Conservation (phyloP, 805 yeast species). For the Pichia manshurica region DNA sequence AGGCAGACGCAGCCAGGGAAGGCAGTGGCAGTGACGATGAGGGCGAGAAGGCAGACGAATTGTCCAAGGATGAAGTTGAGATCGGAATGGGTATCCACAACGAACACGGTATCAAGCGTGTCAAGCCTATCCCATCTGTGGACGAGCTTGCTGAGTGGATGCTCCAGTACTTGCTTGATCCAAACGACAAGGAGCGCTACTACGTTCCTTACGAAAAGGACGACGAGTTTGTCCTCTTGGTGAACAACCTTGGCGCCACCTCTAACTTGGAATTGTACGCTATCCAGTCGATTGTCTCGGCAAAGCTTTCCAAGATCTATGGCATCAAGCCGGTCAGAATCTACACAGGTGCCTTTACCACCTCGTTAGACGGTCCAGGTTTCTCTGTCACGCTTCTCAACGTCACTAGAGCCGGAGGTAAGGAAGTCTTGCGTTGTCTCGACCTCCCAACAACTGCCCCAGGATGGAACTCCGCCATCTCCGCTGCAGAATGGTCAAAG, state of each 20-base stretch:
- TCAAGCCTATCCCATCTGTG: constrained; percentile 64
- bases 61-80: constrained; percentile 65
- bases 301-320: constrained; percentile 46
- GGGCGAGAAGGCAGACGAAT: constrained; percentile 35
- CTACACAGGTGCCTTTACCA: constrained; percentile 73
- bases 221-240: constrained; percentile 61
- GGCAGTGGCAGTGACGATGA: constrained; percentile 22
- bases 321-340: constrained; percentile 60
- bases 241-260: constrained; percentile 89
- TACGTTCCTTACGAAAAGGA: constrained; percentile 60
- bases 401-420: constrained; percentile 47
- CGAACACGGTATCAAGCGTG: constrained; percentile 75
- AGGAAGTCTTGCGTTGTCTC: constrained; percentile 45
- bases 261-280: constrained; percentile 74
- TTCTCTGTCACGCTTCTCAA: constrained; percentile 80
- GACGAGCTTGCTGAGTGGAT: constrained; percentile 54
- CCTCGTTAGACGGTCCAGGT: constrained; percentile 90
- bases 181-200: constrained; percentile 68
- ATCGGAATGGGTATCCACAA: constrained; percentile 95
- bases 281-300: constrained; percentile 55
- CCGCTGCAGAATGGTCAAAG: constrained; percentile 20
- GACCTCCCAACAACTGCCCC: constrained; percentile 75
- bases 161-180: constrained; percentile 55
- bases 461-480: constrained; percentile 62
- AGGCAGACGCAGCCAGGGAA: constrained; percentile 2